Base-by-base conservation (phyloP, 495 filamentous ascomycete genomes). In the Ramalina intermedia region DNA sequence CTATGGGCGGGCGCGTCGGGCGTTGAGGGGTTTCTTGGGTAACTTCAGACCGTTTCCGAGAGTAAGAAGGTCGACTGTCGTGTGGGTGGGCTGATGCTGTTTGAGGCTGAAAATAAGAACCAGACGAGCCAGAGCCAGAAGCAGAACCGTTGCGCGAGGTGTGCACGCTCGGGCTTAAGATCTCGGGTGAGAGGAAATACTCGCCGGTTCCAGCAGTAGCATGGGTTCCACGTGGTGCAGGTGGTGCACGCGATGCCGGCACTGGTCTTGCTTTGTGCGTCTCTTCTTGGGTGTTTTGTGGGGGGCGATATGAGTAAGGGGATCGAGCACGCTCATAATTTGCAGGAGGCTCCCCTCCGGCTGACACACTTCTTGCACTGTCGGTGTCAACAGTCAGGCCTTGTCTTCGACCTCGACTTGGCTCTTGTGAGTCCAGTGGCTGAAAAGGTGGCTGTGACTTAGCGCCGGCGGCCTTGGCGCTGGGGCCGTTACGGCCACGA, bases 181-280 rank as follows among this genome's bases (percentile, higher is more conserved):
- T 12, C 9, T 55, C 43, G 14, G 58, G 58, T 8, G 58, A 61
- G n/a, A 50, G 54, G 18, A 57, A 26, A 20, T 47, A 48, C 24
- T 61, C 57, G 7, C 54, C 50, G 21, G 57, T 1, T 33, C 29
- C 29, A 33, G 3, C 29, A 13, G 29, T 33, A 1, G 29, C 29
- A 24, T 24, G 23, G 23, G 23, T 24, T 24, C 29, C 7, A 33
- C 8, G 29, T 33, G 29, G 29, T 24, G 23, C 7, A 33, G 1
- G 29, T 33, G 29, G 29, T 24, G 23, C 23, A 24, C 23, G 23
- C 23, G 23, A 37, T 47, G 43, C 38, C 50, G 43, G 14, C 36
- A 43, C 24, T 7, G 38, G 20, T 36, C 41, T 38, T 39, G 49
- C 35, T 7, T 44, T 27, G n/a, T 44, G 41, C 21, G 7, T 18